Base-by-base conservation (phyloP, 2,329 filamentous ascomycete genomes). In the Epichloe sp. region DNA sequence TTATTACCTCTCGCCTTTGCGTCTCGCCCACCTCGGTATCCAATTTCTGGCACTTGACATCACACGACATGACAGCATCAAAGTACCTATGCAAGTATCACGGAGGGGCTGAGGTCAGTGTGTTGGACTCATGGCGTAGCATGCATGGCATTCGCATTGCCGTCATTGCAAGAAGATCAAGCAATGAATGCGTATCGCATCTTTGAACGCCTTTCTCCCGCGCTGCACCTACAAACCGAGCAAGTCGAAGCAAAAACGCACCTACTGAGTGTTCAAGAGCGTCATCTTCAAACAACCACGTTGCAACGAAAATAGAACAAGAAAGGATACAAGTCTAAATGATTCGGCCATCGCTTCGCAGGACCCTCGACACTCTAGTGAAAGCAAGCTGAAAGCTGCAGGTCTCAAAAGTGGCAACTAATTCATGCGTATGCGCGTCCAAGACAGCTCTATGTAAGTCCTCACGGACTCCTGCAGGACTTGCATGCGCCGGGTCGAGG, bases 351-450 rank as follows among this genome's bases (percentile, higher is more conserved):
- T 21, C 37, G 17, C 41, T 17, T 31, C 31, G 8, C 19, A 15
- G 11, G 14, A 23, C 14, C 7, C 35, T 50, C 15, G 35, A 21
- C 40, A 14, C 42, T 50, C 31, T 12, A 15, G 46, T 21, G 14
- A 44, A 51, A 43, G 45, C 35, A n/a, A 55, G 55, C 55, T 55
- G 55, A 57, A 55, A 49, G 47, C 50, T 54, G 55, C 52, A 54
- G 47, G 26, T 44, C 19, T 26, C 37, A 38, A 37, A 34, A 41
- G 38, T 50, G 44, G 47, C 50, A 34, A 49, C 36, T 21, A 12
- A 43, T 10, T 35, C 48, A 47, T 42, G 49, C 49, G 36, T 34
- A 36, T 44, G 44, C 53, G 31, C 50, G 51, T 52, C 49, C 36
- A 56, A 45, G 37, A 48, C 31, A 42, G 19, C n/a, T 48, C 17